Base-by-base conservation (phyloP, 2,329 filamentous ascomycete species). In the Camptophora hylomeconis region DNA sequence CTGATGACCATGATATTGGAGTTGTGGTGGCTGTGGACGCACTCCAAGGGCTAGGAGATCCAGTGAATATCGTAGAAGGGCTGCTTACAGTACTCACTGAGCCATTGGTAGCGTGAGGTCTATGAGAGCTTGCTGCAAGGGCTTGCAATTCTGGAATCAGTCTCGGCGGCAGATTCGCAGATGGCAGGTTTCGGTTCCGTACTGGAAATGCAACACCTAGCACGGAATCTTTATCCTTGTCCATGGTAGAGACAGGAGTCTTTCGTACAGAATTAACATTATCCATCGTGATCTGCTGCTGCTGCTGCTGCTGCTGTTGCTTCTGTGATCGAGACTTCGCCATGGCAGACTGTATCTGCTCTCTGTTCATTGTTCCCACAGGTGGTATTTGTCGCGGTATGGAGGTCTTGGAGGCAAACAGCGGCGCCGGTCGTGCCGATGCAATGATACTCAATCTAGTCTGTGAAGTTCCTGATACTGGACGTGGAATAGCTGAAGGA, bases 1-100 rank as follows among this genome's bases (percentile, higher is more conserved):
- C 57, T 8, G 61, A 65, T 7, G 60, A 64, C 33, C 63, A 44
- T 3, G 61, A 62, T 9, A 59, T 63, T 2, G 61, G 61, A 4
- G 61, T 65, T 5, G 61, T 64, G 8, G 40, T 40, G n/a, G 38
- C 35, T 7, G 40, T 43, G 17, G 37, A 39, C 19, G 32, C 33
- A 32, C 42, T 43, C 42, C 42, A 45, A 5, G 40, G 40, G 19
- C 40, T 41, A 17, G 40, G 36, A 12, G 42, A 40, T 21, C 28
- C 36, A 8, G 42, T 42, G 23, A 37, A 33, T 11, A 34, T 37
- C n/a, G 42, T 45, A 10, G 42, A 45, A 12, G 42, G 42, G 19
- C 42, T 45, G 28, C 40, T 38, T 11, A 40, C 36, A 9, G 42
- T 38, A 29, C 36, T 40, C 11, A 31, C 24, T 14, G 42, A 42